A percentile compares a stretch with the other conserved stretches of the same genome.
Evolutionary conservation across 192 early-diverging fungal species (phyloP).

Genomic region (Geranomyces variabilis): DNA sequence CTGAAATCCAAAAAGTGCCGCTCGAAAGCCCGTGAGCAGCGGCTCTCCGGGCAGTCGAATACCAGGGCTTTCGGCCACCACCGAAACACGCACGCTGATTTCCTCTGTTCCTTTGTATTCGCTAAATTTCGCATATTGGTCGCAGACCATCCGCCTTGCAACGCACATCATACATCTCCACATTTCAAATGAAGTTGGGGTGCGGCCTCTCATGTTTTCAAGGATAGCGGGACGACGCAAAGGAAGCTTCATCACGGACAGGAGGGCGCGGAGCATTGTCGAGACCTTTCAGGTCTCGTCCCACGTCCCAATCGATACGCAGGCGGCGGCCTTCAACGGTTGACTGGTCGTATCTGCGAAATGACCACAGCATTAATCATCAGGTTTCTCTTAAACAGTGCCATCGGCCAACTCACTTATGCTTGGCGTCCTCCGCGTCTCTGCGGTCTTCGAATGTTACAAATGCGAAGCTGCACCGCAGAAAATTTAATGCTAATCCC

Average conservation of each 20-base stretch:
- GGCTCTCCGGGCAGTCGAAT: too few species aligned
- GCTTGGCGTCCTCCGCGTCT: conserved; percentile 67
- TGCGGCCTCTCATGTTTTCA: neutral
- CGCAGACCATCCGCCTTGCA: too few species aligned
- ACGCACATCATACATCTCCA: too few species aligned
- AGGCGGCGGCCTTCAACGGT: conserved; percentile 42
- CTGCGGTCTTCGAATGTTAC: conserved; percentile 74
- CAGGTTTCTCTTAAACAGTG: neutral
- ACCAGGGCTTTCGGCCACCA: too few species aligned
- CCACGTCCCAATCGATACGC: conserved; percentile 55
- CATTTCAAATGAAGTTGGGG: too few species aligned
- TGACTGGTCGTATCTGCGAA: conserved; percentile 27
- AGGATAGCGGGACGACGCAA: neutral
- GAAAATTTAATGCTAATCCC: neutral
- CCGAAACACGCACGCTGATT: too few species aligned
- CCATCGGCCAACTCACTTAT: conserved; percentile 30
- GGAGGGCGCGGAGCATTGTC: conserved; percentile 11
- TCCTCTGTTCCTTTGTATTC: too few species aligned
- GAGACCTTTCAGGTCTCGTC: conserved; percentile 45
- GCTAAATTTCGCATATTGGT: too few species aligned
- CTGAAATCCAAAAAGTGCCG: too few species aligned
- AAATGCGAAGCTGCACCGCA: conserved; percentile 72
- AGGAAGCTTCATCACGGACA: neutral
- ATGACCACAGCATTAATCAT: conserved; percentile 11
- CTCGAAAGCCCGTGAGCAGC: too few species aligned